Evolutionary conservation across 2,329 filamentous ascomycete species (phyloP), one percentile per base, ranked within the genome.

Genomic region (Xylariales sp.): DNA sequence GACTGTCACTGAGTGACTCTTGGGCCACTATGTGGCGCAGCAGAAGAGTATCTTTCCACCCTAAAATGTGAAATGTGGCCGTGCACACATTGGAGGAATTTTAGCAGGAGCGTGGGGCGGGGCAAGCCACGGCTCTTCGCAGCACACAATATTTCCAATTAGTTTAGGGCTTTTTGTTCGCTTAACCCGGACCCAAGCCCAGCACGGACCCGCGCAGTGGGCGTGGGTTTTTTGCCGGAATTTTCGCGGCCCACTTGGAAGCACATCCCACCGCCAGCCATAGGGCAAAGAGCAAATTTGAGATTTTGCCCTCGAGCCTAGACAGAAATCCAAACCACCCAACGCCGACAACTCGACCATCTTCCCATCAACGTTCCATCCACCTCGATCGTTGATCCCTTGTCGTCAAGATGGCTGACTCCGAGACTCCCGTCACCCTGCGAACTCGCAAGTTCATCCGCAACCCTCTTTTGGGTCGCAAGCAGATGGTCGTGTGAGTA

Each of bases 401-500:
- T 40, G 37, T 48, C 70, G 63, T 63, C 76, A 94, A 73, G 71
- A 95, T 96, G 91, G 86, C 90, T 74, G 86, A 90, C 74, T 72
- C 73, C 65, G 83, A 88, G 67, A 71, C 72, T 60, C 74, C 83
- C 66, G 83, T 89, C 67, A 39, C 37, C 21, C 23, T 39, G 19
- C 37, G 37, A 14, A 98, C 93, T 74, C 91, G 93, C 87, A 97
- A 97, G 81, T 98, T 98, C 87, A 94, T 97, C 77, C 88, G 90
- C 79, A 98, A 98, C 84, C 88, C 93, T 71, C 88, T 98, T 66
- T 85, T 98, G 68, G 88, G 85, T 70, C 87, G 91, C 72, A 95
- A 95, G 83, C 91, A 97, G 85, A 95, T 97, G 88, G 91, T 96
- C 75, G 87, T 96, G 91, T 96, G 88, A 82, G 86, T 84, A 57